phyloP scores from a whole-genome alignment of 352 stramenopile genomes.

The Globisporangium spinosum region DNA sequence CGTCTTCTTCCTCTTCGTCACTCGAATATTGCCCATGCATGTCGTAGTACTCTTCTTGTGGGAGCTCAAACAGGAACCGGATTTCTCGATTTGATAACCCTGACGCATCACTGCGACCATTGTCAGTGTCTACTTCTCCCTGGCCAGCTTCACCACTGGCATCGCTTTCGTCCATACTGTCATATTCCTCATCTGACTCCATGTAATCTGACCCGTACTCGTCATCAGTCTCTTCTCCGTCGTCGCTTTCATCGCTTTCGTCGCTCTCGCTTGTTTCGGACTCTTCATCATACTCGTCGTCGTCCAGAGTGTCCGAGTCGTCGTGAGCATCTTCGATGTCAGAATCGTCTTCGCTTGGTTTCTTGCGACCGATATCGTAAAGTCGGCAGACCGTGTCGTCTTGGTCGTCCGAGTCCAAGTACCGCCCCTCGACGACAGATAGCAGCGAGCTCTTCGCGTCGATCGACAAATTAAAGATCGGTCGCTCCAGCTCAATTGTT shows the following conservation, averaged over 20 bases:
- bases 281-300: slow-evolving; percentile 79
- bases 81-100: slow-evolving; percentile 55
- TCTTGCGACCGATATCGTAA: slow-evolving; percentile 86
- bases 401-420: slow-evolving; percentile 57
- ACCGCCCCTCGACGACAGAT: slow-evolving; percentile 71
- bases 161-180: slow-evolving; percentile 30
- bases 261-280: slow-evolving; percentile 40
- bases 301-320: slow-evolving; percentile 64
- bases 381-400: slow-evolving; percentile 78
- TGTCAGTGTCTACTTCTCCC: slow-evolving; percentile 28
- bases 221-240: slow-evolving; percentile 39
- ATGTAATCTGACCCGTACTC: slow-evolving; percentile 38
- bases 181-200: slow-evolving; percentile 29
- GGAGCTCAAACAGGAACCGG: slow-evolving; percentile 67
- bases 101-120: slow-evolving; percentile 24
- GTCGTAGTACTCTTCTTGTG: slow-evolving; percentile 67
- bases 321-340: slow-evolving; percentile 77
- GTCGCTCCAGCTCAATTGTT: slow-evolving; percentile 75
- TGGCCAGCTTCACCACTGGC: slow-evolving; percentile 19
- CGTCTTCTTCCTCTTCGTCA: slow-evolving; percentile 68
- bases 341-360: slow-evolving; percentile 83
- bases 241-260: slow-evolving; percentile 39
- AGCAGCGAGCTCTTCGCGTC: slow-evolving; percentile 64
- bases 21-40: slow-evolving; percentile 72
- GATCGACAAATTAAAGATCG: slow-evolving; percentile 68